Evolutionary conservation across 345 rosid species (phyloP), one percentile per base, ranked within the genome.

Genomic region (Populus pruinosa): DNA sequence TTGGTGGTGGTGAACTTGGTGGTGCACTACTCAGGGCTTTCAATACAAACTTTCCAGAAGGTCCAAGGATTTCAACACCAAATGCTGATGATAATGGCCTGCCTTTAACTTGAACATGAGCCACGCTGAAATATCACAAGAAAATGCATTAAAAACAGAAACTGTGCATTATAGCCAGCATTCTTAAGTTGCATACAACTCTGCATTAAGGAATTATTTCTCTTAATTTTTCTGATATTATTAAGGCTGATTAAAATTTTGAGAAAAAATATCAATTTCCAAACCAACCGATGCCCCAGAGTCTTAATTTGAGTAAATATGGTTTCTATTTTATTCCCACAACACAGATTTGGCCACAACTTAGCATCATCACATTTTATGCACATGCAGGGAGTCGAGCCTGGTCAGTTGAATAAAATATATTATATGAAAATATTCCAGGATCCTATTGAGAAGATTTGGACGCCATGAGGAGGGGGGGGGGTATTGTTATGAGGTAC

Each of bases 91-190:
- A 87, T 59, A 93, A 72, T 3, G 93, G 86, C 31, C 90, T 87
- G 74, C 99, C 99, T 43, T 82, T 21, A 65, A 85, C 91, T 80
- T 87, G 82, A 55, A 93, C 96, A 69, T 90, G 90, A 9, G 90
- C 79, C 38, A 96, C 83, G n/a, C 99, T 96, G 93, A 88, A 88
- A 78, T 17, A 71, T 63, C 16, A 35, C 81, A 74, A 44, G 20
- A 43, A 67, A 47, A 36, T 25, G 75, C 74, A 80, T 77, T 49
- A 72, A 35, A 21, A 20, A 38, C 67, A 38, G 70, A 67, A 41
- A 50, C 27, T 10, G 31, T 2, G 50, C 17, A 67, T 64, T 4
- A 53, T 31, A 33, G 44, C 21, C 64, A 29, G 35, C 25, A 47
- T 11, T 73, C 33, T 61, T 1, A 23, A 23, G 25, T 59, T 23